Base-by-base conservation (phyloP, 768 basidiomycete species). In the Steccherinum ochraceum region DNA sequence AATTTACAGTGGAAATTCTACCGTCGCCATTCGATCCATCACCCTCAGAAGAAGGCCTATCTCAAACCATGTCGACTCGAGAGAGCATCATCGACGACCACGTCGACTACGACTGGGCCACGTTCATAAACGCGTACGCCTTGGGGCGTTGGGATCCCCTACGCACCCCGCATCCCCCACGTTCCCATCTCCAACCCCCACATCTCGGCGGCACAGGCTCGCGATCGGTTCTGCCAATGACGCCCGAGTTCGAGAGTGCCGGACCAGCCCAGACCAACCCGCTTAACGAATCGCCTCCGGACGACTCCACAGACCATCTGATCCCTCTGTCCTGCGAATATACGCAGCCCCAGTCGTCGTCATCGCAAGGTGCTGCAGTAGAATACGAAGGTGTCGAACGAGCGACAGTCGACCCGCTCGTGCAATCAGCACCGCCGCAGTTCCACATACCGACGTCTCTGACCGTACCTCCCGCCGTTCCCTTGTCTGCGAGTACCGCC, bases 61-160 rank as follows among this genome's bases (percentile, higher is more conserved):
- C 57, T 13, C 60, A 57, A 4, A 45, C 45, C 44, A 53, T 52
- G 30, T 55, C 52, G 16, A 43, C 45, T 16, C 55, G 53, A 20
- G 56, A 59, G 24, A 50, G 53, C 24, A 49, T 40, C 23, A 49
- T 40, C 23, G 61, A 57, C 19, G 47, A 59, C 19, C 59, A 62
- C 40, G 61, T 61, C 18, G 70, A 72, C 44, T 71, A 72, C 55
- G 85, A 89, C 61, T 93, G 90, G 90, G 72, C 76, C 16, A 78
- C 79, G 0, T 93, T 92, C 64, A 80, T 88, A 55, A 67, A 72
- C n/a, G 82, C 86, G 0, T 93, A 93, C 64, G 80, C 86, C 0
- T 62, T 73, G 16, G 90, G 90, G 10, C 75, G 79, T 53, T 93
- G 89, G 89, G 86, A 89, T 62, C 88, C 89, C 5, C 81, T 81